A percentile compares a stretch with the other conserved stretches of the same genome.
phyloP scores from a whole-genome alignment of 371 early-diverging fungal species.

The Basidiobolus meristosporus region DNA sequence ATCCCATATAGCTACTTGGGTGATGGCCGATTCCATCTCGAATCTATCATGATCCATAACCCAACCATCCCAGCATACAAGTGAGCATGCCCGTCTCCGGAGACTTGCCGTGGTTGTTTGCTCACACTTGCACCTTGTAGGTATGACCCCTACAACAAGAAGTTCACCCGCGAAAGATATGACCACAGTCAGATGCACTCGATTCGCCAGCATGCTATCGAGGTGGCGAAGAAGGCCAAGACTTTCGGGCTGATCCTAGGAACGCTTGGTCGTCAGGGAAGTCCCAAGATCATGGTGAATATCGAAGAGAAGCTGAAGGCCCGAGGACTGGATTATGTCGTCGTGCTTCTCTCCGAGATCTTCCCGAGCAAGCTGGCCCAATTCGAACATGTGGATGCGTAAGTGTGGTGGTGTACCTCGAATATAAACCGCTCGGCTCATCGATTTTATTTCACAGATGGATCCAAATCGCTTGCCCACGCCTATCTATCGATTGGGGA shows the following conservation, averaged over 20 bases:
- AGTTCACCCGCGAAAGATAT: conserved; percentile 86
- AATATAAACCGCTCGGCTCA: neutral
- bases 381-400: conserved; percentile 78
- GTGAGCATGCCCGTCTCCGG: conserved; percentile 9
- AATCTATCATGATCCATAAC: conserved; percentile 98
- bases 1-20: conserved; percentile 68
- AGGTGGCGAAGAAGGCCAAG: conserved; percentile 43
- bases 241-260: conserved; percentile 86
- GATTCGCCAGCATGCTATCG: conserved; percentile 67
- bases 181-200: conserved; percentile 83
- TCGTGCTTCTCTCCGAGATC: conserved; percentile 82
- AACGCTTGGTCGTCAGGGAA: conserved; percentile 98
- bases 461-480: conserved; percentile 97
- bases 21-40: conserved; percentile 99
- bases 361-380: conserved; percentile 77
- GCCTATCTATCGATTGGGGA: conserved; percentile 99
- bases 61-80: conserved; percentile 80
- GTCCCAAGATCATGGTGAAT: conserved; percentile 74
- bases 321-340: conserved; percentile 42
- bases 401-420: conserved; percentile 8
- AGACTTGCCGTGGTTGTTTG: neutral
- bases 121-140: conserved; percentile 7
- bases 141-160: conserved; percentile 94
- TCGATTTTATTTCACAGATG: conserved; percentile 23
- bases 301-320: conserved; percentile 39